Evolutionary conservation across 1,139 yeast genomes (phyloP), one percentile per base, ranked within the genome.

Genomic region (Debaryomycetaceae sp.): DNA sequence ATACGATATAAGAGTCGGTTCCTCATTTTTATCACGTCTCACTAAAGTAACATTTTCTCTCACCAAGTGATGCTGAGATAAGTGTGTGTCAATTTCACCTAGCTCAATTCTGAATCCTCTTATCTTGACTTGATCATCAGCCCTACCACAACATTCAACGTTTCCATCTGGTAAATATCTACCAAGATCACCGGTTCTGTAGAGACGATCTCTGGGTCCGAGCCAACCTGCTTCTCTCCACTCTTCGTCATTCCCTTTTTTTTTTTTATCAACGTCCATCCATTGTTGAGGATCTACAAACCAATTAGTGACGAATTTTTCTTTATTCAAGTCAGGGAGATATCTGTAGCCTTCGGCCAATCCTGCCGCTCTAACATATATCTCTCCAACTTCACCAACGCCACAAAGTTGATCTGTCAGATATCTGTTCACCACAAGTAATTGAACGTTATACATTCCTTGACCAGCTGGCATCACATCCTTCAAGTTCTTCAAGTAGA

Each of bases 381-480:
- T 91, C 64, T 93, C 99, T 57, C 99, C 99, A 47, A 93, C 95
- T 70, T 93, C 99, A 54, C 99, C 99, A 50, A 95, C 91, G 64
- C 97, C 99, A 74, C 99, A 93, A 7, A 95, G 80, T 68, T 89
- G 95, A 22, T 87, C 77, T 46, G 86, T 78, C 58, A 91, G 96
- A 55, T 87, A 76, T 63, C 99, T 78, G 70, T 95, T 95, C 37
- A 95, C 98, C 50, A 95, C 96, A 47, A 95, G 76, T 45, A 93
- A 73, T 66, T 93, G 99, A 40, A 95, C 99, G 60, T 93, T 91
- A 48, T 80, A 67, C 99, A 93, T 93, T 64, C 99, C 99, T 56
- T 82, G 84, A 52, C 99, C 99, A 13, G 99, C 99, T 44, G 99
- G 98, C 87, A 95, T 90, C 46, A 90, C 87, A 59, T 95, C 98